These are phyloP conservation scores for Erysimum cheiri DNA, from an alignment of 441 rosid species.

Conservation along the genomic window DNA sequence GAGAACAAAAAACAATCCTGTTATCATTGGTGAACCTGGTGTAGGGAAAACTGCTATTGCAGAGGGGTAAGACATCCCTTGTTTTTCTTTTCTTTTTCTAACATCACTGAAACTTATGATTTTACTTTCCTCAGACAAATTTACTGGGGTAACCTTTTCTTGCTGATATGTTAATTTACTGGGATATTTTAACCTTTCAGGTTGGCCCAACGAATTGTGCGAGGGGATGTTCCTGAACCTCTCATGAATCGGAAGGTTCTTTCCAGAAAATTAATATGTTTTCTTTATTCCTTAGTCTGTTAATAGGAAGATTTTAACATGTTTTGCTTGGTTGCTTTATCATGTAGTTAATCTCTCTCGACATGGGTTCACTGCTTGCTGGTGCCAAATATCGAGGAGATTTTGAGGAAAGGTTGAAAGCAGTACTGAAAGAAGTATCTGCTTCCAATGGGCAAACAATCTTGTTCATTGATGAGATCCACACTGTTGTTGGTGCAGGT, in stretches of 20 bases:
- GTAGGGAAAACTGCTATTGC: conserved; percentile 97
- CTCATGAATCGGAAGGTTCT: conserved; percentile 76
- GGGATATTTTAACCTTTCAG: conserved; percentile 44
- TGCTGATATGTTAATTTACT: neutral
- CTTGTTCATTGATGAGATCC: conserved; percentile 45
- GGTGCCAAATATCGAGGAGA: conserved; percentile 45
- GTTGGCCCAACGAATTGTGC: conserved; percentile 84
- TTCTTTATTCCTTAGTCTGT: neutral
- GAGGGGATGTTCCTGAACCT: conserved; percentile 92
- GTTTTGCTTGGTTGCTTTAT: conserved; percentile 27
- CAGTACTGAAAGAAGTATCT: conserved; percentile 42
- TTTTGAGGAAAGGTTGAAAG: conserved; percentile 45
- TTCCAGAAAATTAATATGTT: neutral
- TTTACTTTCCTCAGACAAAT: neutral
- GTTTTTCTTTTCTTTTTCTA: conserved; percentile 1
- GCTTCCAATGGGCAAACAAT: conserved; percentile 44
- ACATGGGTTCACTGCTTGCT: conserved; percentile 43
- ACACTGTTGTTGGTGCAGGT: conserved; percentile 46
- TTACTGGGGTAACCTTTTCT: neutral
- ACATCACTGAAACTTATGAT: neutral
- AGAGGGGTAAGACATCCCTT: conserved; percentile 55
- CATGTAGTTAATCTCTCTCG: conserved; percentile 51
- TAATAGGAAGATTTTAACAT: conserved; percentile 4
- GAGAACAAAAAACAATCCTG: conserved; percentile 89
- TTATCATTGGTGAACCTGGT: conserved; percentile 93